Evolutionary conservation across 192 early-diverging fungal genomes (phyloP).

Genomic region (Backusella westeae): DNA sequence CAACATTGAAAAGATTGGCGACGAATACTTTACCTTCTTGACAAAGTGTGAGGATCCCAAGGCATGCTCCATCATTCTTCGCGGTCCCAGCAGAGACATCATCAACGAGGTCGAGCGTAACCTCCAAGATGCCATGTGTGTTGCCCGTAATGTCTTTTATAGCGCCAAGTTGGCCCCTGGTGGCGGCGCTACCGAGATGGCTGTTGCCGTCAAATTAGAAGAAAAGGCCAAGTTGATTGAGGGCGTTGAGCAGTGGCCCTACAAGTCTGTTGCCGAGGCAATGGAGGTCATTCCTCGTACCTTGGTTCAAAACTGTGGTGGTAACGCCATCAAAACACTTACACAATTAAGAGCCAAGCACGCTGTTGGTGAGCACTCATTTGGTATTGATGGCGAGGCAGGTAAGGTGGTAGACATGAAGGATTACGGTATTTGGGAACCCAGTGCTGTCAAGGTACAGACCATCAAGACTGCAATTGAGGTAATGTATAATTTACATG

Average conservation of each 20-base stretch:
- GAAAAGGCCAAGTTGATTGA: conserved; percentile 88
- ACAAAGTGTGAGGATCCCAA: conserved; percentile 95
- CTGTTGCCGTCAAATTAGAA: conserved; percentile 81
- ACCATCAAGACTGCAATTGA: conserved; percentile 99
- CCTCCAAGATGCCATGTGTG: conserved; percentile 98
- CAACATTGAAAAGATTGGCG: conserved; percentile 95
- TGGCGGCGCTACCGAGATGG: conserved; percentile 99
- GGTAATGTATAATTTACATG: conserved; percentile 35
- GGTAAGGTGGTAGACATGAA: conserved; percentile 96
- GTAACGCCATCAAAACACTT: conserved; percentile 95
- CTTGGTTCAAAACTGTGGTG: conserved; percentile 98
- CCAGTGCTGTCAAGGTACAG: conserved; percentile 98
- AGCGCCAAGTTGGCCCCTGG: conserved; percentile 92
- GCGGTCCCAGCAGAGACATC: conserved; percentile 97
- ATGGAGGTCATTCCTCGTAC: conserved; percentile 99
- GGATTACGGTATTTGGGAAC: conserved; percentile 98
- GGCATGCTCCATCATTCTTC: conserved; percentile 96
- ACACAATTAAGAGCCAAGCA: conserved; percentile 97
- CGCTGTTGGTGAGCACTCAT: conserved; percentile 79
- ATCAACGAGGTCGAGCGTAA: conserved; percentile 98
- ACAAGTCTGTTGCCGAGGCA: conserved; percentile 91
- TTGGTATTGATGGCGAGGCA: conserved; percentile 92
- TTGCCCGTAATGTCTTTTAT: conserved; percentile 98
- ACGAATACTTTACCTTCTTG: conserved; percentile 98
- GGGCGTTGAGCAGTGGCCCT: conserved; percentile 96